Conservation (phyloP, 2,329 filamentous ascomycete genomes). For the Pseudogymnoascus sp. region DNA sequence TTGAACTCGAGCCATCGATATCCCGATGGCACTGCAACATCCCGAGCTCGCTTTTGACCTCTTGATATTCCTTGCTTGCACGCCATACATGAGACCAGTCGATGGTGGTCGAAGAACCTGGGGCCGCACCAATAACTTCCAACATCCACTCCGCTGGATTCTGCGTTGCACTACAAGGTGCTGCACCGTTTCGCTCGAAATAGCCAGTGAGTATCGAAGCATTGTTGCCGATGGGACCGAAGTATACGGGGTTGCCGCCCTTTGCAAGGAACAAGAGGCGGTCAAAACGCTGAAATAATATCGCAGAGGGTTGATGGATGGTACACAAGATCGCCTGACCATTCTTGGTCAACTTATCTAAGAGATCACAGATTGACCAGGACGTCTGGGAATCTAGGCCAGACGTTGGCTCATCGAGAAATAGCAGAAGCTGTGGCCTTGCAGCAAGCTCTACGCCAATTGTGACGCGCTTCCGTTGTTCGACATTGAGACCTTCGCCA, state of each 20-base stretch:
- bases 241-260: constrained; percentile 48
- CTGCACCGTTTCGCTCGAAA: constrained; percentile 37
- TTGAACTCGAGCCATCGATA: constrained; percentile 29
- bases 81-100: constrained; percentile 55
- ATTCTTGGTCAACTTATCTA: no score
- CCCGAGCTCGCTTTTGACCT: constrained; percentile 39
- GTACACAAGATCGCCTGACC: no score
- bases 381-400: no score
- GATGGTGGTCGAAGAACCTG: constrained; percentile 49
- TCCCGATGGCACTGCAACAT: constrained; percentile 34
- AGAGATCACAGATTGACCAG: no score
- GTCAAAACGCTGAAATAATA: no score
- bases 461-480: constrained; percentile 51
- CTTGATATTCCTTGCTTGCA: constrained; percentile 39
- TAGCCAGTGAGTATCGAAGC: constrained; percentile 50
- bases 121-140: constrained; percentile 50
- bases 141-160: constrained; percentile 79
- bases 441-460: constrained; percentile 89
- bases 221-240: constrained; percentile 56
- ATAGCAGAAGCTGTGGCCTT: constrained; percentile 64
- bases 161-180: neutral
- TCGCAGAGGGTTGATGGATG: no score
- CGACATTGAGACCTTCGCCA: constrained; percentile 52
- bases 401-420: no score
- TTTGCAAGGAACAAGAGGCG: no score